Conservation (phyloP, 352 stramenopile genomes). For the Phytophthora kernoviae region DNA sequence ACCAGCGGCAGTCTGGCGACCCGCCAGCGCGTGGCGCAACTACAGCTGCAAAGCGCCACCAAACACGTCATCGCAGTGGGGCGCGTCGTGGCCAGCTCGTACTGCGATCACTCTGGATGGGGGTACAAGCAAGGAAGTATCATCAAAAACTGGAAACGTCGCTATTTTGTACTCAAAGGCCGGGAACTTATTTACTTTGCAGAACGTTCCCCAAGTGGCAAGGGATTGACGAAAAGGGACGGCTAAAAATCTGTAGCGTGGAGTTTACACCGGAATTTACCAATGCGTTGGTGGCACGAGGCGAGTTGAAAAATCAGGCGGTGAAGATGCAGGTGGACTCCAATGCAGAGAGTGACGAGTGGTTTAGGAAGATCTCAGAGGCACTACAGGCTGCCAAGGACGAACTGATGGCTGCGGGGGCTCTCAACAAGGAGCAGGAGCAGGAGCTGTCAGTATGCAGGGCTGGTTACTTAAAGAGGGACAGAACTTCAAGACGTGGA, state of each 20-base stretch:
- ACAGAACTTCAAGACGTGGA: constrained; percentile 90
- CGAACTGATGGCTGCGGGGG: constrained; percentile 4
- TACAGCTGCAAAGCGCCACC: constrained; percentile 42
- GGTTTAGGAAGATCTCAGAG: constrained; percentile 58
- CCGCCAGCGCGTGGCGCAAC: constrained; percentile 33
- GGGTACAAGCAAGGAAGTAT: constrained; percentile 81
- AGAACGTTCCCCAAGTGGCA: constrained; percentile 67
- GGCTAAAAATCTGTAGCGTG: constrained; percentile 58
- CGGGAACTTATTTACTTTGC: constrained; percentile 82
- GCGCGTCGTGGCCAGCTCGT: constrained; percentile 57
- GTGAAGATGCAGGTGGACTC: constrained; percentile 74
- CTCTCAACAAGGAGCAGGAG: constrained; percentile 9
- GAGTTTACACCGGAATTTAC: constrained; percentile 72
- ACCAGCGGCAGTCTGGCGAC: constrained; percentile 28
- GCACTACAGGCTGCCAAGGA: constrained; percentile 34
- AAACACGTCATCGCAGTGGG: constrained; percentile 51
- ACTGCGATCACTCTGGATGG: constrained; percentile 83
- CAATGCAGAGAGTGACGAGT: constrained; percentile 65
- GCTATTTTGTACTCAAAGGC: constrained; percentile 85
- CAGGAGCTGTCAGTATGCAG: constrained; percentile 47
- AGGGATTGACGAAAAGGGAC: constrained; percentile 82
- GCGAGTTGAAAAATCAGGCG: constrained; percentile 74
- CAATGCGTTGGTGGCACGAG: constrained; percentile 64
- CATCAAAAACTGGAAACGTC: constrained; percentile 84
- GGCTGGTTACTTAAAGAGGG: constrained; percentile 85